Conservation (phyloP, 2,329 filamentous ascomycete species). For the Akanthomyces muscarius region DNA sequence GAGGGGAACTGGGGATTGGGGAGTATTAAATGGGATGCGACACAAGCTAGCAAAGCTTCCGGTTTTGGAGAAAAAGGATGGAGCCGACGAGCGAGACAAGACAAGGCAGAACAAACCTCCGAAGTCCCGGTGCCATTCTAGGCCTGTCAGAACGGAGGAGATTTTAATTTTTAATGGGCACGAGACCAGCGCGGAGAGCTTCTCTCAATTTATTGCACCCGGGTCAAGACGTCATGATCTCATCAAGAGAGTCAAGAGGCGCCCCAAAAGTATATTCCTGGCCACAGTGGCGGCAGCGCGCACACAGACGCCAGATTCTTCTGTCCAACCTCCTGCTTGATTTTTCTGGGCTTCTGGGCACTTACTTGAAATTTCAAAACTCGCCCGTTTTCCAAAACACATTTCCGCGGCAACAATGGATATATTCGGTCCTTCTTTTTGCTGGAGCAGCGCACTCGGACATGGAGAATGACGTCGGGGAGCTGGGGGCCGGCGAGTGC, state of each 20-base stretch:
- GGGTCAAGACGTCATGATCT: slow-evolving; percentile 13
- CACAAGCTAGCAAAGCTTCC: not conserved
- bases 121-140: not conserved
- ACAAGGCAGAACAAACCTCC: not conserved
- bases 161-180: not conserved
- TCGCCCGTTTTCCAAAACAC: not conserved
- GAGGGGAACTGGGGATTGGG: not conserved
- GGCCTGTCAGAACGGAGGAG: not conserved
- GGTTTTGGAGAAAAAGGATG: not conserved
- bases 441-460: not conserved
- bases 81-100: not conserved
- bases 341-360: not conserved
- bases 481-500: not conserved
- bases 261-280: not conserved
- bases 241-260: not conserved
- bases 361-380: not conserved
- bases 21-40: not conserved
- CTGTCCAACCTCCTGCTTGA: too few species aligned
- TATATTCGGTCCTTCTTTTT: slow-evolving; percentile 8
- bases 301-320: too few species aligned
- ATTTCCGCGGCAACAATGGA: not conserved
- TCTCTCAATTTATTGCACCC: not conserved
- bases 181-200: not conserved
- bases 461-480: not conserved
- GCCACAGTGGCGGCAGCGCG: not conserved